Evolutionary conservation across 305 asterid species (phyloP).

Genomic region (Rubia peregrina): DNA sequence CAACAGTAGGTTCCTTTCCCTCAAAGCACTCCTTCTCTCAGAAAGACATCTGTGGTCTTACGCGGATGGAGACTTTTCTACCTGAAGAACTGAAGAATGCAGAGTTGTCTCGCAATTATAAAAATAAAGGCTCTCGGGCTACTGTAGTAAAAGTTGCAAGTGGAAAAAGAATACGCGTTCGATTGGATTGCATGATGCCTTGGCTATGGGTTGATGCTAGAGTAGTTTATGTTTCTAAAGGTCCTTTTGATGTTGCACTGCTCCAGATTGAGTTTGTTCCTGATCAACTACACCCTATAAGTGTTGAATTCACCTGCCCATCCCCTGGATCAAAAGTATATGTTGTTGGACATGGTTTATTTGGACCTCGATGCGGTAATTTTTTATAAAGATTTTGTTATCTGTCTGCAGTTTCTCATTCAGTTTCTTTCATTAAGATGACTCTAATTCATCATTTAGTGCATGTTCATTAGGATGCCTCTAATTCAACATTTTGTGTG

Average conservation of each 20-base stretch:
- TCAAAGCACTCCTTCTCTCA: constrained; percentile 22
- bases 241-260: constrained; percentile 87
- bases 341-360: constrained; percentile 85
- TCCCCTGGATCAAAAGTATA: constrained; percentile 76
- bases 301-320: constrained; percentile 53
- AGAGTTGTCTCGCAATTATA: constrained; percentile 26
- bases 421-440: neutral
- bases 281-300: constrained; percentile 62
- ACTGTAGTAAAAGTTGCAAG: constrained; percentile 28
- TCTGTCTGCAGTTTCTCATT: neutral
- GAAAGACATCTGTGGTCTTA: constrained; percentile 22
- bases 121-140: constrained; percentile 28
- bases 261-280: constrained; percentile 74
- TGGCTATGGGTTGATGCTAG: constrained; percentile 94
- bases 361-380: constrained; percentile 97
- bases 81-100: constrained; percentile 25
- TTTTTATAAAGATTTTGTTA: constrained; percentile 7
- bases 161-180: constrained; percentile 53
- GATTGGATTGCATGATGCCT: constrained; percentile 71
- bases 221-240: constrained; percentile 71
- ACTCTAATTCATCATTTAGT: neutral
- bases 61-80: constrained; percentile 20
- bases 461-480: too few relatives aligned
- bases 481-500: neutral
- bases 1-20: constrained; percentile 27